Percentiles rank a stretch among this genome's conserved stretches.
These are phyloP conservation scores for Brassica nigra DNA, from an alignment of 345 rosid species.

Conservation along the genomic window DNA sequence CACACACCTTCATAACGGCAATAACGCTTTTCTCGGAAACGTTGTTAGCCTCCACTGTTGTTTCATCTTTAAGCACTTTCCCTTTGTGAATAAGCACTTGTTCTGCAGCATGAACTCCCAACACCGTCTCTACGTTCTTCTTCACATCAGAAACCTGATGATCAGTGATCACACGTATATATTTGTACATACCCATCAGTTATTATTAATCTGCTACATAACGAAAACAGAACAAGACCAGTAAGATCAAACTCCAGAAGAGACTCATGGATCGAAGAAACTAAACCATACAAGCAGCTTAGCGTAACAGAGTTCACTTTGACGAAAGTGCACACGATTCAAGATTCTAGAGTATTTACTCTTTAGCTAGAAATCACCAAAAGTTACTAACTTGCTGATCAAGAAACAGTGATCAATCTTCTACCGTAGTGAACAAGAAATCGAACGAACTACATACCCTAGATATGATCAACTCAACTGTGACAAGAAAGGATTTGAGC, in stretches of 20 bases:
- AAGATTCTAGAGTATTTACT: not conserved
- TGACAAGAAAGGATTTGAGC: not conserved
- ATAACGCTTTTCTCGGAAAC: conserved; percentile 68
- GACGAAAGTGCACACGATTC: not conserved
- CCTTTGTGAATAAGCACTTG: conserved; percentile 76
- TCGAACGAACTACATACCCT: not conserved
- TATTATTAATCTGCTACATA: not conserved
- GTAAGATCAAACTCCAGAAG: not conserved
- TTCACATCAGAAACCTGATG: conserved; percentile 73
- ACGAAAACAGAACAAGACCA: not conserved
- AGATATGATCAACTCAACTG: not conserved
- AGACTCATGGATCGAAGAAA: not conserved
- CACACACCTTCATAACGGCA: conserved; percentile 71
- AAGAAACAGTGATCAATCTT: not conserved
- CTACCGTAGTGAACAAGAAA: not conserved
- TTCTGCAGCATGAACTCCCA: conserved; percentile 58
- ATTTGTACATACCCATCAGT: not conserved
- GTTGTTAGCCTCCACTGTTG: conserved; percentile 65
- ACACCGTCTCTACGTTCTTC: conserved; percentile 56
- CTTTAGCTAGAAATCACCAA: not conserved
- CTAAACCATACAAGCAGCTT: not conserved
- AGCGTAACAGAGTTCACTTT: not conserved
- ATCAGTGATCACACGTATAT: not conserved
- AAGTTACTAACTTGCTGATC: not conserved
- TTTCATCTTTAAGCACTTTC: conserved; percentile 65